A percentile compares a stretch with the other conserved stretches of the same genome.
These are phyloP conservation scores for Fusarium praegraminearum DNA, from an alignment of 2,329 filamentous ascomycete species.

Conservation along the genomic window DNA sequence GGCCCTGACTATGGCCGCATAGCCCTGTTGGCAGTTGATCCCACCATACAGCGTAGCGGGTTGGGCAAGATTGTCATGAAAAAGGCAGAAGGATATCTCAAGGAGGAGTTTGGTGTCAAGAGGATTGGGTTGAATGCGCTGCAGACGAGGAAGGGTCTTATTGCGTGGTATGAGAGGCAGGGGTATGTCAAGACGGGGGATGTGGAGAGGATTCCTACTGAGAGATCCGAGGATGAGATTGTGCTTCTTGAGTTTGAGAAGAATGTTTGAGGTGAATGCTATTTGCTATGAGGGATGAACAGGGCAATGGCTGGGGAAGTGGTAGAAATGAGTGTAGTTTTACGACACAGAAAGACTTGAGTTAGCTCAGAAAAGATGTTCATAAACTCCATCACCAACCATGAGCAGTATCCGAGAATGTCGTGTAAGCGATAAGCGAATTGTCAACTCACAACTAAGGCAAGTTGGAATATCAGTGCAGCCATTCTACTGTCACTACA, in stretches of 20 bases:
- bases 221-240: constrained; percentile 43
- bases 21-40: constrained; percentile 53
- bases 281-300: no score
- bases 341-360: not conserved
- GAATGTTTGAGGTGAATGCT: constrained; percentile 12
- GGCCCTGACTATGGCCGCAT: constrained; percentile 48
- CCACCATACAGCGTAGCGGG: constrained; percentile 48
- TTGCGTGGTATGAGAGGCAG: constrained; percentile 53
- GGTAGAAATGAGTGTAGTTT: not conserved
- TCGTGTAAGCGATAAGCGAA: not conserved
- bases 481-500: not conserved
- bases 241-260: constrained; percentile 54
- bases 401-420: not conserved
- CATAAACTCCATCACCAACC: no score
- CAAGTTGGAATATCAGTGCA: not conserved
- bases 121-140: constrained; percentile 52
- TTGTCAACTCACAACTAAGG: not conserved
- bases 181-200: constrained; percentile 54
- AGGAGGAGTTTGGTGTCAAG: constrained; percentile 43
- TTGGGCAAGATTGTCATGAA: constrained; percentile 51
- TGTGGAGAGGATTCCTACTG: constrained; percentile 49
- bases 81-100: constrained; percentile 51
- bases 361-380: not conserved
- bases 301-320: not conserved
- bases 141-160: constrained; percentile 50